Evolutionary conservation across 805 yeast genomes (phyloP).

Genomic region (Kodamaea kakaduensis): DNA sequence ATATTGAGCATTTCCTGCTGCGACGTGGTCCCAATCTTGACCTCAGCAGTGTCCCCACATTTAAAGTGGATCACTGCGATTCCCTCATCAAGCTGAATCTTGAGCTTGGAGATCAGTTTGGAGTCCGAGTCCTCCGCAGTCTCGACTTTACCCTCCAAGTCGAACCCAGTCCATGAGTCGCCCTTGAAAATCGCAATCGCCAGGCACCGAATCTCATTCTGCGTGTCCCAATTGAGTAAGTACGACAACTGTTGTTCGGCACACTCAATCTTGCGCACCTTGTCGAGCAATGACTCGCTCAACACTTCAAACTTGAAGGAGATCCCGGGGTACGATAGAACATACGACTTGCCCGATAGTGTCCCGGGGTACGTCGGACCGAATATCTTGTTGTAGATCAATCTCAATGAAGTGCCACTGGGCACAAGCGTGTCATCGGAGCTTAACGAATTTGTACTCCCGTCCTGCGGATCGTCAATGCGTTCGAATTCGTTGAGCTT

Average conservation of each 20-base stretch:
- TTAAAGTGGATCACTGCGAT: slow-evolving; percentile 19
- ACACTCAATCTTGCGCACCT: slow-evolving; percentile 11
- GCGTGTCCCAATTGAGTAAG: slow-evolving; percentile 30
- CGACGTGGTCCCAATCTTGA: slow-evolving; percentile 40
- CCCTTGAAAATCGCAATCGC: slow-evolving; percentile 41
- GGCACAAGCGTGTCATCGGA: slow-evolving; percentile 7
- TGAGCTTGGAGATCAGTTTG: slow-evolving; percentile 12
- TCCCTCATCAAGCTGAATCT: slow-evolving; percentile 20
- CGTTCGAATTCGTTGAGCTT: slow-evolving; percentile 25
- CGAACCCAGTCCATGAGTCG: slow-evolving; percentile 24
- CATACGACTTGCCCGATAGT: slow-evolving; percentile 29
- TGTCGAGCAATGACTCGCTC: slow-evolving; percentile 17
- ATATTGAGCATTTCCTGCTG: slow-evolving; percentile 46
- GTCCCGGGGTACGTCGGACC: slow-evolving; percentile 63
- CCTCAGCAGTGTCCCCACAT: slow-evolving; percentile 1
- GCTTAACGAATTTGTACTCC: slow-evolving; percentile 8
- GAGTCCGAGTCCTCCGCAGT: neutral
- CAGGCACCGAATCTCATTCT: slow-evolving; percentile 32
- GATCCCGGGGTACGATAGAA: slow-evolving; percentile 54
- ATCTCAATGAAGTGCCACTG: slow-evolving; percentile 27
- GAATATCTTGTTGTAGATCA: slow-evolving; percentile 51
- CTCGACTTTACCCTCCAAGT: slow-evolving; percentile 3
- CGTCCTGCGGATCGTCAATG: slow-evolving; percentile 8
- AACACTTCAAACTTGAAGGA: slow-evolving; percentile 43
- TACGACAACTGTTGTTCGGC: slow-evolving; percentile 24